Evolutionary conservation across 2,329 filamentous ascomycete species (phyloP).

Genomic region (Hypocreales sp.): DNA sequence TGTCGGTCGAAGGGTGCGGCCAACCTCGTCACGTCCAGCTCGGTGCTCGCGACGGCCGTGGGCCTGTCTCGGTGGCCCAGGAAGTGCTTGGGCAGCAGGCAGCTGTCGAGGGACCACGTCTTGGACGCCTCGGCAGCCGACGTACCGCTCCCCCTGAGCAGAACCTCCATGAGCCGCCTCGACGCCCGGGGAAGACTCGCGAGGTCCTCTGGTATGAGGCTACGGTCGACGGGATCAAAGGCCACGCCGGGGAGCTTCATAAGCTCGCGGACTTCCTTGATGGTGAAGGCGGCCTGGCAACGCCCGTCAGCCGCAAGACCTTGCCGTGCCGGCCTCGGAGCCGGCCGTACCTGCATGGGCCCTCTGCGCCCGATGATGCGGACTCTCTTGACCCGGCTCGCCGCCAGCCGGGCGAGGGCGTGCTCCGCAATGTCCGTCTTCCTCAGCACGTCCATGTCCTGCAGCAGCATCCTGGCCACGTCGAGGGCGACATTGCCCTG

Average conservation of each 20-base stretch:
- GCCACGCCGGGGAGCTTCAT: constrained; percentile 58
- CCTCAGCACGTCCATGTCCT: constrained; percentile 54
- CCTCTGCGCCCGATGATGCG: constrained; percentile 81
- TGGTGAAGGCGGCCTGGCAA: constrained; percentile 82
- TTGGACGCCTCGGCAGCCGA: constrained; percentile 34
- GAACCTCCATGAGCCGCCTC: constrained; percentile 63
- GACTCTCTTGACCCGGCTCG: constrained; percentile 63
- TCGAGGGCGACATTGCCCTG: constrained; percentile 96
- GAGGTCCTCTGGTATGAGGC: constrained; percentile 51
- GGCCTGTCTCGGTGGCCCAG: constrained; percentile 28
- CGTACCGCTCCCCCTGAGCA: constrained; percentile 56
- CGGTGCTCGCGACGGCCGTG: constrained; percentile 43
- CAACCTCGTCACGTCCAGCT: constrained; percentile 49
- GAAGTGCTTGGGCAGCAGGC: constrained; percentile 64
- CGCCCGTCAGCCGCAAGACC: too few relatives aligned
- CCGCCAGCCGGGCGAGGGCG: constrained; percentile 57
- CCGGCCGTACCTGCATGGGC: constrained; percentile 55
- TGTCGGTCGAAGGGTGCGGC: constrained; percentile 36
- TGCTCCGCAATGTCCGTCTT: constrained; percentile 82
- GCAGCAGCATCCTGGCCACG: constrained; percentile 75
- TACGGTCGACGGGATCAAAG: constrained; percentile 52
- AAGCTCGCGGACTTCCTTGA: constrained; percentile 84
- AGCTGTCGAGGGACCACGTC: constrained; percentile 75
- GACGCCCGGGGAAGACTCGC: constrained; percentile 59
- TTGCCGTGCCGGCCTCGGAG: not conserved